Evolutionary conservation across 305 asterid genomes (phyloP), one percentile per base, ranked within the genome.

Genomic region (Fraxinus nigra): DNA sequence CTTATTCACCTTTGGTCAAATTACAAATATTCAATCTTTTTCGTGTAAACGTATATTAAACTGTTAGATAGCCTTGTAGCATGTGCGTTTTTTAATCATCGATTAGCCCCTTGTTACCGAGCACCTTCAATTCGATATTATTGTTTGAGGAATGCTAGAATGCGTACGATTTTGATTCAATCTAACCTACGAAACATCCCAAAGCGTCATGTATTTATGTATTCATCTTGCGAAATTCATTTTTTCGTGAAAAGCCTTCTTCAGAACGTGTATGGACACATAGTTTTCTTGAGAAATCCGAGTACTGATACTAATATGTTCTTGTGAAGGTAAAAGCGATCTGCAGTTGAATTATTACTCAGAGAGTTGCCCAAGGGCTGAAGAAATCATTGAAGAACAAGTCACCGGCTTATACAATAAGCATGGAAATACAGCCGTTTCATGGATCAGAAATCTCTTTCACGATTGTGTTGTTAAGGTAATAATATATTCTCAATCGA

Each of bases 401-500:
- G 97, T 95, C 34, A 81, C 82, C 70, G 40, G 46, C 1, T 78
- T 95, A 1, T 91, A 92, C 70, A 24, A 89, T 33, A 81, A 87
- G 81, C 94, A 91, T 24, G 90, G 89, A 0, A 91, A 90, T 32
- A 95, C 97, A 0, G 97, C 97, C 0, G 88, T 92, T 86, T 95
- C 98, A 0, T 95, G 95, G 98, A 73, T 95, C 75, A 85, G 98
- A 87, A 91, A 87, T 81, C 89, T 95, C 78, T 95, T 95, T 87
- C 98, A 95, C 54, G 98, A 95, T 76, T 95, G 98, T 83, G 70
- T 80, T 46, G 95, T 95, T 76, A 85, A 89, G 95, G 98, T 92
- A 61, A 33, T 28, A 14, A 18, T 37, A 26, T 16, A 43, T 37
- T 11, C 10, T 3, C 5, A n/a, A 9, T 33, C 18, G 30, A 0